Conservation (phyloP, 2,329 filamentous ascomycete species). For the Ascocoryne sarcoides region DNA sequence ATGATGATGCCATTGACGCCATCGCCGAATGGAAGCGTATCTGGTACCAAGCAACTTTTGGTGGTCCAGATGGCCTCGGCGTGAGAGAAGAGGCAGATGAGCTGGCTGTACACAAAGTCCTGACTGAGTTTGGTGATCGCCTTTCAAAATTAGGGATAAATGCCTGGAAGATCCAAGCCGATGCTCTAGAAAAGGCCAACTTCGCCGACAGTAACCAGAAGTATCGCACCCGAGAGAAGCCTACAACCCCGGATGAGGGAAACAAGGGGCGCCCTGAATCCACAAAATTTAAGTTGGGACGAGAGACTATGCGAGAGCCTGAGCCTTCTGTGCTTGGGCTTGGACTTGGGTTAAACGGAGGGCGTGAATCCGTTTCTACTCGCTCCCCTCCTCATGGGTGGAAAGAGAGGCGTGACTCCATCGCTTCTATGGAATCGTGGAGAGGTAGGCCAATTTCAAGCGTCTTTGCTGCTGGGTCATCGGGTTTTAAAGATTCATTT, state of each 20-base stretch:
- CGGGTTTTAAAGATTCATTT: too few relatives aligned
- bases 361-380: not conserved
- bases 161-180: conserved; percentile 11
- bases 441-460: not conserved
- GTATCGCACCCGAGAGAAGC: too few relatives aligned
- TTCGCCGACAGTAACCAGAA: conserved; percentile 4
- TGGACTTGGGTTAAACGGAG: too few relatives aligned
- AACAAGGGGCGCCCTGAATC: too few relatives aligned
- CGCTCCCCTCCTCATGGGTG: not conserved
- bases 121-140: conserved; percentile 10
- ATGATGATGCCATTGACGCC: conserved; percentile 3
- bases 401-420: not conserved
- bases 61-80: conserved; percentile 6
- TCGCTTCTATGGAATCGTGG: not conserved
- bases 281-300: not conserved
- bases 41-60: conserved; percentile 17
- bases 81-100: conserved; percentile 1
- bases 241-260: too few relatives aligned
- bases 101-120: conserved; percentile 2
- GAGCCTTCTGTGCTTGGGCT: too few relatives aligned
- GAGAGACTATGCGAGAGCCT: too few relatives aligned
- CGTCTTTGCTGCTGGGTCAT: too few relatives aligned
- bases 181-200: conserved; percentile 5
- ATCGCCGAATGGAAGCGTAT: conserved; percentile 12
- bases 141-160: conserved; percentile 6